Base-by-base conservation (phyloP, 345 rosid species). In the Eucalyptus melliodora region DNA sequence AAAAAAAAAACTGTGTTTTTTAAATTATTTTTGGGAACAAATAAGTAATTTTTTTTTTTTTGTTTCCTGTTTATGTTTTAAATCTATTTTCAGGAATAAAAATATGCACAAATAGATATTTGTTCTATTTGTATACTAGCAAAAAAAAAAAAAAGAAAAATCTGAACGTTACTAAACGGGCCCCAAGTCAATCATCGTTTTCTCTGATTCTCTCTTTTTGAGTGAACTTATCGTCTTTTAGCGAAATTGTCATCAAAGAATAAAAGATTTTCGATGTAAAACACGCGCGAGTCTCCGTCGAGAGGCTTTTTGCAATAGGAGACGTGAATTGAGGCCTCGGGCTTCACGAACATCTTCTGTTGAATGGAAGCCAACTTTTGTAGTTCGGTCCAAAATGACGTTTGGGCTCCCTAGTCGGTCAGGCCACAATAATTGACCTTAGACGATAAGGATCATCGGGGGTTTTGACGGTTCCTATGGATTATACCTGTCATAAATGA, bases 1-100 rank as follows among this genome's bases (percentile, higher is more conserved):
- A 17, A 51, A 50, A 1, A 11, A 4, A 49, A 49, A 49, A 50
- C 1, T 2, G 0, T 53, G 5, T 53, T 19, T 53, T 53, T 53
- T 19, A 7, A 19, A 53, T 53, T 53, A 0, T 8, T 19, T 19
- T 53, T 3, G 3, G 2, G 24, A 19, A 53, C 5, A 53, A 53
- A 19, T 19, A 19, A 53, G 24, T 1, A 0, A 50, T 50, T 19
- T 7, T 53, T 2, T 50, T 50, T 50, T 53, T 53, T 17, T 51
- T 50, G 3, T 50, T 51, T 17, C 9, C 3, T 53, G 0, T 53
- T 53, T 8, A 53, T 3, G 24, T 53, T 53, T 9, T 19, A 53
- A 53, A 53, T 53, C 4, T 19, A 53, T 19, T 53, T 8, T 8
- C 4, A 8, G 0, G 4, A 53, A 53, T 53, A 19, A 53, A 53